Base-by-base conservation (phyloP, 768 basidiomycete species). In the Russula sp. region DNA sequence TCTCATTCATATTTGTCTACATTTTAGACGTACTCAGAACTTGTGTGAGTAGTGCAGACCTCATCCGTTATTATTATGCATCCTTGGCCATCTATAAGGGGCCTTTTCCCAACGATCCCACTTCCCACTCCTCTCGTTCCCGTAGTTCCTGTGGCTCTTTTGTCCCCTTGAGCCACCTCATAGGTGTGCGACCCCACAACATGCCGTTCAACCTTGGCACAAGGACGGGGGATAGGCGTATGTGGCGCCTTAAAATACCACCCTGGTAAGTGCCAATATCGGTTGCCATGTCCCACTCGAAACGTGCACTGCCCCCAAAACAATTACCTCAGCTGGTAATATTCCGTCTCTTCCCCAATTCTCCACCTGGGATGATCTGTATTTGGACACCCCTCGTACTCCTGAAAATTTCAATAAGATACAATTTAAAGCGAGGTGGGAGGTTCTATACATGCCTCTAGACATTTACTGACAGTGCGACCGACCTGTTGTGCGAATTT, bases 401-500 rank as follows among this genome's bases (percentile, higher is more conserved):
- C 9, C 58, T 59, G 2, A 26, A n/a, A 24, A 38, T 2, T 5
- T n/a, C 18, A n/a, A 20, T 38, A 20, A 28, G n/a, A 36, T 13
- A 24, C 28, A 30, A 9, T 22, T 8, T 24, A 13, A 5, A 44
- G n/a, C 8, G 16, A 26, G 49, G 18, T 18, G 10, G 8, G 22
- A 10, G 8, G 22, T 38, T 26, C 8, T 26, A 7, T 50, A 6
- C 24, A 1, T 16, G 30, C 42, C 30, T 57, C 20, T 9, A 57
- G n/a, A 32, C 18, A 50, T 3, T 20, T 26, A 34, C 16, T 28
- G 44, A 59, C 58, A 28, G 30, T 26, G 22, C 57, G 57, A 4
- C 48, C 48, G 50, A 50, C 22, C 38, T 59, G 48, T 48, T 59
- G 48, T 9, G 58, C 58, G 24, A 59, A 50, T 26, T 40, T 48